Conservation (phyloP, 768 basidiomycete genomes). For the Leccinum rimulosum region DNA sequence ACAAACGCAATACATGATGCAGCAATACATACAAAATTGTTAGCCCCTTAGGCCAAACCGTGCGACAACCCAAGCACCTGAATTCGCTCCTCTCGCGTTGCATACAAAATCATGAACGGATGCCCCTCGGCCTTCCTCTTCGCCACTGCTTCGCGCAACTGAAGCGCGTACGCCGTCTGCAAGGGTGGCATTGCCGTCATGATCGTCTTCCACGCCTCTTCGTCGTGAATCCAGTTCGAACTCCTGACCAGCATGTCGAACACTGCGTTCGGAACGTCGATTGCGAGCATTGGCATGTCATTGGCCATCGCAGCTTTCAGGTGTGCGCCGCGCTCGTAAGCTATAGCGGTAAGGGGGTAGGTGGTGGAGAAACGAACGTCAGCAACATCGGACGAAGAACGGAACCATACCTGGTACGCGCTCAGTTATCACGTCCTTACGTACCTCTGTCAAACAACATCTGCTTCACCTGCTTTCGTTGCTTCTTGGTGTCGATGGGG, state of each 20-base stretch:
- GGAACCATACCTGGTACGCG: neutral
- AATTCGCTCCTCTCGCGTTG: conserved; percentile 66
- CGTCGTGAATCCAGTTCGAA: conserved; percentile 67
- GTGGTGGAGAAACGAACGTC: neutral
- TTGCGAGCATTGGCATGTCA: conserved; percentile 65
- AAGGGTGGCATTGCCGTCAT: conserved; percentile 52
- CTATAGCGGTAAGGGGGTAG: conserved; percentile 32
- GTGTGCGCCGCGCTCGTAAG: conserved; percentile 58
- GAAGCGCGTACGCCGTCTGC: conserved; percentile 59
- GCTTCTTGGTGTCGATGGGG: conserved; percentile 70
- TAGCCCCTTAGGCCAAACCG: neutral
- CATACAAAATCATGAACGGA: conserved; percentile 59
- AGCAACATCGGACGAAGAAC: neutral
- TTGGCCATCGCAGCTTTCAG: conserved; percentile 58
- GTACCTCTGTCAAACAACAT: conserved; percentile 67
- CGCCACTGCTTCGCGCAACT: conserved; percentile 62
- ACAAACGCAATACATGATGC: neutral
- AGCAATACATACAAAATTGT: neutral
- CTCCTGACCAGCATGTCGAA: conserved; percentile 63
- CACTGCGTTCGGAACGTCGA: conserved; percentile 59
- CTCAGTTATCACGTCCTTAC: neutral
- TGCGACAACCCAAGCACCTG: conserved; percentile 51
- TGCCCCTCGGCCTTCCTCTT: conserved; percentile 65
- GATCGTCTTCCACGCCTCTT: conserved; percentile 70
- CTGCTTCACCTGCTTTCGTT: conserved; percentile 68